Evolutionary conservation across 1,284 basidiomycete species (phyloP), one percentile per base, ranked within the genome.

Genomic region (Cutaneotrichosporon sp.): DNA sequence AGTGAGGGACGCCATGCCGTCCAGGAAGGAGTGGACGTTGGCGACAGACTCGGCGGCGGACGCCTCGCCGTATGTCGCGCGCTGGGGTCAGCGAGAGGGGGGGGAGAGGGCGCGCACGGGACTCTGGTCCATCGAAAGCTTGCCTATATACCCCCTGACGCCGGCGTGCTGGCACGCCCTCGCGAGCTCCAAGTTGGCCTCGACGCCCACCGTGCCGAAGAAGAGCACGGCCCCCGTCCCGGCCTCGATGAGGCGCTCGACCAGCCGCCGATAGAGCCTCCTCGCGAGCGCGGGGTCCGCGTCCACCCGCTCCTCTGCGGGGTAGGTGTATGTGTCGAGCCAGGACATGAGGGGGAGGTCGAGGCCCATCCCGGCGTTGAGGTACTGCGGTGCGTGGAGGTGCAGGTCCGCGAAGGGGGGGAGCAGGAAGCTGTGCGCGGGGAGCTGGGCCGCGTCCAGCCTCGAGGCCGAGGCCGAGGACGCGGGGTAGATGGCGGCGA

Each of bases 291-390:
- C 66, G 0, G 83, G 81, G 68, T 89, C 84, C 0, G 74, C 73
- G 67, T 93, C 91, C 6, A 94, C 81, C 24, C 84, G 72, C 67
- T 89, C 86, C 73, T 93, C 91, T 0, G 90, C 88, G 66, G 86
- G 86, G 73, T 89, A 91, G 1, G 89, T 87, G 67, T 90, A 91
- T 47, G 84, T 82, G 60, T 89, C 82, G 5, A 92, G 81, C 91
- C 91, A 93, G 70, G 89, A 78, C 87, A 92, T 88, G 38, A 94
- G 79, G 0, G 91, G 89, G 4, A 91, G 83, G 72, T 93, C 89
- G 7, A 92, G 82, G 0, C 91, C 91, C 6, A 87, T 91, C 3
- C 91, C 91, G 64, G 90, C 88, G 65, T 92, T 92, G 42, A 92
- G 82, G 72, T 89, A 92, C 72, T 93, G 91, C 1, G 91, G 90